Evolutionary conservation across 2,329 filamentous ascomycete genomes (phyloP).

Genomic region (Fusarium sp.): DNA sequence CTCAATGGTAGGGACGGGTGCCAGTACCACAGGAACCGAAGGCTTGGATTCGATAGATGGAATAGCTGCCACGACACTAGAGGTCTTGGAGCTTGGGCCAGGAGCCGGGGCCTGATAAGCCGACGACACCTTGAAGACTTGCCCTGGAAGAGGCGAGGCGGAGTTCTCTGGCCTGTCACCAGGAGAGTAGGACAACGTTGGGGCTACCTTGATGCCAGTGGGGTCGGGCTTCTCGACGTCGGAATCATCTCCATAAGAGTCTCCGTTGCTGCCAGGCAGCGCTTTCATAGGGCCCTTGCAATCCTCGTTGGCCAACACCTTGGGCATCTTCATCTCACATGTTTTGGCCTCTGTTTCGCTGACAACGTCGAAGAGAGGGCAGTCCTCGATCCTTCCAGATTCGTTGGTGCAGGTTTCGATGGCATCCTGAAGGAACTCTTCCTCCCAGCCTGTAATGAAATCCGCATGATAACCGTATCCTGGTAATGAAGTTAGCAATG

Average conservation of each 20-base stretch:
- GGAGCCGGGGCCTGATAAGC: slow-evolving; percentile 39
- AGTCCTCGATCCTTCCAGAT: slow-evolving; percentile 79
- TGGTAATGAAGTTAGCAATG: slow-evolving; percentile 80
- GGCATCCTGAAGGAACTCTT: slow-evolving; percentile 76
- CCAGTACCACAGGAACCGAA: slow-evolving; percentile 17
- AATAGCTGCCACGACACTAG: slow-evolving; percentile 21
- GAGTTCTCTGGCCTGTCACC: slow-evolving; percentile 52
- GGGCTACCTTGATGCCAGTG: slow-evolving; percentile 21
- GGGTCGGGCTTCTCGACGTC: slow-evolving; percentile 29
- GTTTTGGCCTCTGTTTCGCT: slow-evolving; percentile 66
- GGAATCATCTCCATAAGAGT: slow-evolving; percentile 54
- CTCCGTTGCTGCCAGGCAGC: slow-evolving; percentile 74
- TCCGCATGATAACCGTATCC: slow-evolving; percentile 84
- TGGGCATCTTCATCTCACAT: slow-evolving; percentile 74
- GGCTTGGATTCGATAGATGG: slow-evolving; percentile 15
- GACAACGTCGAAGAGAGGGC: slow-evolving; percentile 80
- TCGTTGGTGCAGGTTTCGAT: slow-evolving; percentile 79
- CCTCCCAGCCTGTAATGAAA: slow-evolving; percentile 85
- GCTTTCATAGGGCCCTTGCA: slow-evolving; percentile 66
- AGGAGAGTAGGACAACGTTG: slow-evolving; percentile 55
- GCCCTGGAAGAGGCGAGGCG: slow-evolving; percentile 57
- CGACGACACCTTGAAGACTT: slow-evolving; percentile 58
- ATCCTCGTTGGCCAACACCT: slow-evolving; percentile 69
- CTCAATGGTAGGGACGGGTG: slow-evolving; percentile 23
- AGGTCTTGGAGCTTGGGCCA: slow-evolving; percentile 22